phyloP scores from a whole-genome alignment of 192 early-diverging fungal species.

The Geosiphon pyriformis region DNA sequence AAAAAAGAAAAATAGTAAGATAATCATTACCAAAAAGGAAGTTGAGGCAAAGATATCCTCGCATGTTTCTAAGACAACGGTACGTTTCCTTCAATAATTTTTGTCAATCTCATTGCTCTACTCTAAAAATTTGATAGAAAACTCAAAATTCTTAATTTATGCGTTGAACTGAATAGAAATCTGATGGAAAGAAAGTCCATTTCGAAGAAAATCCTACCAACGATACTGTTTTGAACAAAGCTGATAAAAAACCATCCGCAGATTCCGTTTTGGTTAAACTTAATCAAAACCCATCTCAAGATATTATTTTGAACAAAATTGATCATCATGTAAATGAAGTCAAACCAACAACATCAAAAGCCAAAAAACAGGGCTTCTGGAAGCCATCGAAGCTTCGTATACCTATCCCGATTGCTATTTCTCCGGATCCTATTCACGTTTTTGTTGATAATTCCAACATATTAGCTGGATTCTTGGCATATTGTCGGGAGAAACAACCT shows the following conservation, averaged over 20 bases:
- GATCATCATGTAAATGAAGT: too few species aligned
- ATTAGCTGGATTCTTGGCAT: slow-evolving; percentile 33
- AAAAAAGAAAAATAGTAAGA: slow-evolving; percentile 1
- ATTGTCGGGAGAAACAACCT: slow-evolving; percentile 12
- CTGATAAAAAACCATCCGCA: too few species aligned
- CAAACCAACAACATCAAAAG: neutral
- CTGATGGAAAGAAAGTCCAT: neutral
- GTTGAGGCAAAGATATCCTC: neutral
- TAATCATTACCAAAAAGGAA: neutral
- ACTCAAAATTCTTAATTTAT: too few species aligned
- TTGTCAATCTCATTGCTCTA: too few species aligned
- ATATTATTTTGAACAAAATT: too few species aligned
- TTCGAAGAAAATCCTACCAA: neutral
- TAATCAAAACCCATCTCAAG: too few species aligned
- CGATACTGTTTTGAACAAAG: neutral
- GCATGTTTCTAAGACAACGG: neutral
- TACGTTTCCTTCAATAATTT: neutral
- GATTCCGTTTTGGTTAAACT: too few species aligned
- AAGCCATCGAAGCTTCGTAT: neutral
- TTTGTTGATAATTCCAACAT: slow-evolving; percentile 49
- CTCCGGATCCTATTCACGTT: slow-evolving; percentile 25
- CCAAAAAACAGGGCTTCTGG: neutral
- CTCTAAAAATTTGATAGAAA: too few species aligned
- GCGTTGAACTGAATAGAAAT: neutral
- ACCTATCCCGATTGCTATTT: slow-evolving; percentile 20